Evolutionary conservation across 2,329 filamentous ascomycete species (phyloP), one percentile per base, ranked within the genome.

Genomic region (Monosporascus sp.): DNA sequence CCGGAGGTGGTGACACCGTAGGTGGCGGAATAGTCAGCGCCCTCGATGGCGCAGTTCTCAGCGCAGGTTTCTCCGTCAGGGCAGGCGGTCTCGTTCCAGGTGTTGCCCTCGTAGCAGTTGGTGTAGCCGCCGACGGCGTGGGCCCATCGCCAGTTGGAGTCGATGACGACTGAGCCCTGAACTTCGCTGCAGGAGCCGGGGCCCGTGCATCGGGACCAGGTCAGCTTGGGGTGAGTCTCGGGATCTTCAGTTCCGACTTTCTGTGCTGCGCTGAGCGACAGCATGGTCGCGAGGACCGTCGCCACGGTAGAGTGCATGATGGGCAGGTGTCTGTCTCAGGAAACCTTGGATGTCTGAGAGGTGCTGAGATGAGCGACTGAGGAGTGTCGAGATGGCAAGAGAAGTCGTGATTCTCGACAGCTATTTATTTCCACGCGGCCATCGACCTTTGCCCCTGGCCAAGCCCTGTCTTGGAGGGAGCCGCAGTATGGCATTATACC

Each of bases 131-230:
- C 59, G 34, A 65, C 65, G 16, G 62, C 60, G 63, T 79, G 75
- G 48, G 77, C 65, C 77, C 77, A 80, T 51, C 76, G 73, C 75
- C 76, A 80, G 64, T 79, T 79, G 52, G 75, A 59, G 58, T 80
- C 77, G 57, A 80, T 63, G 27, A 76, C 74, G 36, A 80, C 67
- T 40, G 70, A 71, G 34, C 72, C 74, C 44, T 63, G 61, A 55
- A 74, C 67, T 16, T 66, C 66, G 5, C 68, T 71, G 62, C 77
- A 80, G 40, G 66, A 66, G 43, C 73, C 72, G 34, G 63, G 64
- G 4, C 60, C 63, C 20, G 74, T 72, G 59, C 76, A 80, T 53
- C 68, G 67, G 54, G 74, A 66, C 69, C 73, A 76, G 52, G 69
- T 73, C 62, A 80, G 61, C 31, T 69, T 59, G 37, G 76, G 77